Conservation (phyloP, 768 basidiomycete species). For the Lactarius tabidus region DNA sequence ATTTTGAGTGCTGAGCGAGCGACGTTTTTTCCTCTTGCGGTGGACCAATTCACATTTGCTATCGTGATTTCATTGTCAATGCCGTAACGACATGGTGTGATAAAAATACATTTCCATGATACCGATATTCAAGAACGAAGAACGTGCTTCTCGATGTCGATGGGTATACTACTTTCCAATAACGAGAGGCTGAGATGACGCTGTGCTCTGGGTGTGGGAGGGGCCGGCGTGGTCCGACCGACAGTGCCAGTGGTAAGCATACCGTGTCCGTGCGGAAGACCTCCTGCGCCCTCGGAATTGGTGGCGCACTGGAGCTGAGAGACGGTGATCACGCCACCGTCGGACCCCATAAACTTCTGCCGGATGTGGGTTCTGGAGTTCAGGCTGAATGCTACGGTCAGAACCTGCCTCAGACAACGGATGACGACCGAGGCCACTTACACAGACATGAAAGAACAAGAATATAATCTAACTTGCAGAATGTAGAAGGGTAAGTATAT, state of each 20-base stretch:
- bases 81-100: neutral
- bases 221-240: neutral
- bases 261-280: neutral
- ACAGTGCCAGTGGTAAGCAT: neutral
- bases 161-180: neutral
- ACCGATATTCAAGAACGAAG: neutral
- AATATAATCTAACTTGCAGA: neutral
- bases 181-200: neutral
- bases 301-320: neutral
- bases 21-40: neutral
- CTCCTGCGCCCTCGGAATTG: neutral
- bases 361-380: constrained; percentile 2
- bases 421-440: neutral
- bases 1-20: neutral
- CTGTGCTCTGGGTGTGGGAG: neutral
- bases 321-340: neutral
- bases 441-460: constrained; percentile 3
- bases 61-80: neutral
- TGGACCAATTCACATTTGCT: neutral
- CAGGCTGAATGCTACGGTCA: neutral
- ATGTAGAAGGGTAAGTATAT: constrained; percentile 4
- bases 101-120: neutral
- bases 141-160: neutral
- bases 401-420: neutral
- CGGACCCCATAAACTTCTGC: constrained; percentile 4